These are phyloP conservation scores for Erythrobasidium yunnanense DNA, from an alignment of 768 basidiomycete genomes.

Conservation along the genomic window DNA sequence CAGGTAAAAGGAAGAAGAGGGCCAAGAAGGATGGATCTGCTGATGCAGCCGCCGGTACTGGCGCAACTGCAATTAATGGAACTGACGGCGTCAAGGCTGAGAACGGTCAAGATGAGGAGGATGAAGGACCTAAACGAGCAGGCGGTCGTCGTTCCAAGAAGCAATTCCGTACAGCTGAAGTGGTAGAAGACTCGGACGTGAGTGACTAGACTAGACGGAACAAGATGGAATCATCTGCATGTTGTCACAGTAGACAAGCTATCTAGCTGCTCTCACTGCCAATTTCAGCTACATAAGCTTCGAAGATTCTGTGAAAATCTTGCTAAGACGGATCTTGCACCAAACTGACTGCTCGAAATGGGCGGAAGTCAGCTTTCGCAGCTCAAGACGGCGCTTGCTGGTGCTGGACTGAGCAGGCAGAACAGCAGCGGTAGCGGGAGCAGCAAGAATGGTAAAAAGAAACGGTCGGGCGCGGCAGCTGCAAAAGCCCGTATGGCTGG, in stretches of 20 bases:
- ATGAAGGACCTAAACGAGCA: not conserved
- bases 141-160: not conserved
- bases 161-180: slow-evolving; percentile 2
- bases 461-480: too few relatives aligned
- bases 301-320: too few relatives aligned
- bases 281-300: too few relatives aligned
- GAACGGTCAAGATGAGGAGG: slow-evolving; percentile 8
- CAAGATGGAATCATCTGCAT: too few relatives aligned
- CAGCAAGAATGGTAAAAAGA: not conserved
- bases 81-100: not conserved
- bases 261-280: too few relatives aligned
- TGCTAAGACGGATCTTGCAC: too few relatives aligned
- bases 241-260: too few relatives aligned
- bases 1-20: slow-evolving; percentile 1
- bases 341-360: too few relatives aligned
- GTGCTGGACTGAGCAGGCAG: not conserved
- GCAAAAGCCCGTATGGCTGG: too few relatives aligned
- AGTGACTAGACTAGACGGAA: too few relatives aligned
- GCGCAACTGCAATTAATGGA: not conserved
- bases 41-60: not conserved
- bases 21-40: not conserved
- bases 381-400: slow-evolving; percentile 20
- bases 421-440: not conserved
- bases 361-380: slow-evolving; percentile 11
- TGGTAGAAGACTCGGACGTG: slow-evolving; percentile 16